These are phyloP conservation scores for Trametes cinnabarina DNA, from an alignment of 768 basidiomycete species.

Conservation along the genomic window DNA sequence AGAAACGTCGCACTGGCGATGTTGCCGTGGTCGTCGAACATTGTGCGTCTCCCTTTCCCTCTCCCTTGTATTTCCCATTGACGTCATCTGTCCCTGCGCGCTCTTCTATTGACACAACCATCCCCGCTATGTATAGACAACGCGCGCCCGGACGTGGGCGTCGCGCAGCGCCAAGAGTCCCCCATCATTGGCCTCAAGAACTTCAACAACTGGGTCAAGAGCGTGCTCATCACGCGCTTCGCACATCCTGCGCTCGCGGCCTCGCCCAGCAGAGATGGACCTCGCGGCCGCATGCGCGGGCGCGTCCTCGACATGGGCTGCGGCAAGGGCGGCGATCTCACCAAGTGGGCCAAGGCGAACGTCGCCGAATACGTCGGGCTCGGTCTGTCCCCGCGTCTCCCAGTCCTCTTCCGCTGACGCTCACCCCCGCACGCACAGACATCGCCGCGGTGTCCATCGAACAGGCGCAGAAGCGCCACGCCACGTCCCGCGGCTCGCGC, in stretches of 20 bases:
- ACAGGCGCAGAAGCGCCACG: slow-evolving; percentile 77
- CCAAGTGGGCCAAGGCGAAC: slow-evolving; percentile 89
- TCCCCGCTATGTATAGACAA: slow-evolving; percentile 60
- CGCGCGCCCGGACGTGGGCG: slow-evolving; percentile 86
- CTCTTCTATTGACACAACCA: neutral
- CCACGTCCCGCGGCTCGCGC: slow-evolving; percentile 46
- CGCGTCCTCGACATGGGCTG: slow-evolving; percentile 96
- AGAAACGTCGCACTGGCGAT: slow-evolving; percentile 53
- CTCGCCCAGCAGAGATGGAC: slow-evolving; percentile 34
- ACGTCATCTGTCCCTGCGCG: neutral
- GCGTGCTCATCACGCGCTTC: slow-evolving; percentile 90
- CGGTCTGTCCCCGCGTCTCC: slow-evolving; percentile 50
- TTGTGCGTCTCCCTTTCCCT: slow-evolving; percentile 48
- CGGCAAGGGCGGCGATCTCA: slow-evolving; percentile 97
- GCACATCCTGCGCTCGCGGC: slow-evolving; percentile 65
- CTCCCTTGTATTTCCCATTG: neutral
- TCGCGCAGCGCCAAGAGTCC: slow-evolving; percentile 78
- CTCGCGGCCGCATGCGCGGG: slow-evolving; percentile 44
- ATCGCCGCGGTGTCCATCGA: slow-evolving; percentile 86
- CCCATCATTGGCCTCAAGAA: slow-evolving; percentile 96
- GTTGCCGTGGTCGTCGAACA: slow-evolving; percentile 73
- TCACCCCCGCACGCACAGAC: slow-evolving; percentile 47
- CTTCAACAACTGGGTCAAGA: slow-evolving; percentile 99
- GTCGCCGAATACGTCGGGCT: slow-evolving; percentile 78
- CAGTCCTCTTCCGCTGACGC: slow-evolving; percentile 24